These are phyloP conservation scores for Tricholoma hemisulphureum DNA, from an alignment of 768 basidiomycete species.

Conservation along the genomic window DNA sequence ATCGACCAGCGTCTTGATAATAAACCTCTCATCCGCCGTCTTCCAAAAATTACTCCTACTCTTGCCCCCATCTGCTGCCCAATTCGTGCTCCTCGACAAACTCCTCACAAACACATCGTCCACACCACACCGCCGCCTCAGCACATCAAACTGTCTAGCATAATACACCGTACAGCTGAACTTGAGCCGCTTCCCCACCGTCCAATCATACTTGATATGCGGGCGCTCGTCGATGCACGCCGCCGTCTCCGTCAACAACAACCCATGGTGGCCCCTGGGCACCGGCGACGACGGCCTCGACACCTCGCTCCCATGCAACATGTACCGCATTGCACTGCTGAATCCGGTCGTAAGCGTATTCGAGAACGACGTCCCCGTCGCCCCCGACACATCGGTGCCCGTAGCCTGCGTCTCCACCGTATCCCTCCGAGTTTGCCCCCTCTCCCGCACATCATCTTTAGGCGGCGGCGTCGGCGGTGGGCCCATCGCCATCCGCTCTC, in stretches of 20 bases:
- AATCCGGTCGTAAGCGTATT: conserved; percentile 51
- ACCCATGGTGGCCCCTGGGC: conserved; percentile 47
- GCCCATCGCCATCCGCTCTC: not conserved
- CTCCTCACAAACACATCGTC: conserved; percentile 61
- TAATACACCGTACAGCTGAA: conserved; percentile 84
- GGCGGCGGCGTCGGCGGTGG: conserved; percentile 28
- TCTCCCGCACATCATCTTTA: conserved; percentile 13
- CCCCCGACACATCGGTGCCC: conserved; percentile 1
- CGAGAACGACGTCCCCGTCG: conserved; percentile 39
- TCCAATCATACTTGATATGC: conserved; percentile 83
- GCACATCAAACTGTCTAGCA: conserved; percentile 72
- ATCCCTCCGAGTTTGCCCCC: not conserved
- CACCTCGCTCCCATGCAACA: conserved; percentile 40
- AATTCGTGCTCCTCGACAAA: conserved; percentile 56
- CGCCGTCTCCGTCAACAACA: conserved; percentile 41
- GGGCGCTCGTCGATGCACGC: conserved; percentile 62
- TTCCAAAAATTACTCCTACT: conserved; percentile 82
- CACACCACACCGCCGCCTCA: conserved; percentile 66
- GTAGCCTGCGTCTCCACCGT: not conserved
- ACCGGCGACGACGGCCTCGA: conserved; percentile 33
- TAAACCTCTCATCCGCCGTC: conserved; percentile 71
- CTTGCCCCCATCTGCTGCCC: conserved; percentile 80
- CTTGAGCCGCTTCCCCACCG: conserved; percentile 68
- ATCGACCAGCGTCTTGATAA: conserved; percentile 83
- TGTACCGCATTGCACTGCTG: conserved; percentile 57